phyloP scores from a whole-genome alignment of 306 rosid species.

The Quercus berberidifolia region DNA sequence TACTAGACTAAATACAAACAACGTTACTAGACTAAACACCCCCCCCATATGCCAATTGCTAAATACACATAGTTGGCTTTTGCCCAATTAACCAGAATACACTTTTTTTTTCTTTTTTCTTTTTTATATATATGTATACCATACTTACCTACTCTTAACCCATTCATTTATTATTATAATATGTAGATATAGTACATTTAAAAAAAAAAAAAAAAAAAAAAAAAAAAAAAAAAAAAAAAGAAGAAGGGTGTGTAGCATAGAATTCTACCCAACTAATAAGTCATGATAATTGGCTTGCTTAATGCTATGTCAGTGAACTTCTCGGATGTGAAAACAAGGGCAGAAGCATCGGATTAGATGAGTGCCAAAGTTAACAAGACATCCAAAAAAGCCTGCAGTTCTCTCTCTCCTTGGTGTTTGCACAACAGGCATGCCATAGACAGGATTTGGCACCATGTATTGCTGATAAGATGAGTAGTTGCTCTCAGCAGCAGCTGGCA shows the following conservation, averaged over 20 bases:
- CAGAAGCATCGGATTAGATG: slow-evolving; percentile 46
- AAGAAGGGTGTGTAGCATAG: neutral
- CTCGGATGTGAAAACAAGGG: slow-evolving; percentile 47
- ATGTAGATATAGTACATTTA: no score
- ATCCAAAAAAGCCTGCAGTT: slow-evolving; percentile 29
- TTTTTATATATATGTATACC: no score
- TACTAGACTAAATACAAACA: no score
- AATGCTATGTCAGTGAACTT: neutral
- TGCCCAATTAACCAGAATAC: no score
- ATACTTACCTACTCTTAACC: no score
- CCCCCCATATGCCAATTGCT: no score
- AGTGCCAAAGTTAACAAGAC: slow-evolving; percentile 28
- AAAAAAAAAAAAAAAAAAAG: neutral
- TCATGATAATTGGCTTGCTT: neutral
- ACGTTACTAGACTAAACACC: no score
- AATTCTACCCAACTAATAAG: no score
- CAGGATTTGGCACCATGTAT: slow-evolving; percentile 41
- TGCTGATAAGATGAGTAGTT: slow-evolving; percentile 38
- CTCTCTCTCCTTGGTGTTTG: slow-evolving; percentile 15
- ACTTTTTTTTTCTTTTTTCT: no score
- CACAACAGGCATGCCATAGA: slow-evolving; percentile 45
- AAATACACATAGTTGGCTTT: no score
- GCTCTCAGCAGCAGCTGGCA: neutral
- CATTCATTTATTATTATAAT: no score
- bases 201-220: neutral